Base-by-base conservation (phyloP, 176 grass and related monocot genomes). In the Cocos nucifera region DNA sequence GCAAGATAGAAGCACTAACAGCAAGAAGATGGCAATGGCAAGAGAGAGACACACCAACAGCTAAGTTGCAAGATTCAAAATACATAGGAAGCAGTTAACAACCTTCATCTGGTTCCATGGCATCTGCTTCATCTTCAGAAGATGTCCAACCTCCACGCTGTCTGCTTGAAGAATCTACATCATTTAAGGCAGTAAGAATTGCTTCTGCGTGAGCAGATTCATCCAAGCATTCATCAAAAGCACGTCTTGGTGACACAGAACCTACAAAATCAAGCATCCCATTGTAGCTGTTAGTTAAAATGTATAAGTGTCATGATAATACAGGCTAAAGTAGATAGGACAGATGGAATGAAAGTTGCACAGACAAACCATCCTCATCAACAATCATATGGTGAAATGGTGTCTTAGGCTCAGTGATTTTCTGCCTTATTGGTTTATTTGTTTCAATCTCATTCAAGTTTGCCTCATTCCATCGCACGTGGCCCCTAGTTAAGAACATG, bases 391-490 rank as follows among this genome's bases (percentile, higher is more conserved):
- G 87, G 69, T 88, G 87, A 62, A 85, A 97, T 15, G 92, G 92
- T 69, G 92, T 97, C 73, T 91, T 97, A 35, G 92, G 92, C 77
- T 97, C 92, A 57, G 79, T 97, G 70, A 91, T 97, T 78, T 91
- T 97, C 76, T 97, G 92, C 69, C 92, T 81, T 61, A 97, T 76
- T 24, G 87, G 92, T 49, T 97, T 97, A 71, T 79, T 97, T 69
- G 87, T 74, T 90, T 97, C 92, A 75, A 97, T 97, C 62, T 97
- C 92, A 53, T 91, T 56, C 55, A 97, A 56, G 62, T 97, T 97
- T 54, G 78, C 87, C 67, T 97, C 87, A 62, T 97, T 82, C 92
- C 92, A 97, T 63, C 69, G 85, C 67, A 97, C 92, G 22, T 56
- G 69, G 30, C 65, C 70, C 69, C 78, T 89, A 65, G 15, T 61